phyloP scores from a whole-genome alignment of 177 flowering plant species.

The Vitis hybrid region DNA sequence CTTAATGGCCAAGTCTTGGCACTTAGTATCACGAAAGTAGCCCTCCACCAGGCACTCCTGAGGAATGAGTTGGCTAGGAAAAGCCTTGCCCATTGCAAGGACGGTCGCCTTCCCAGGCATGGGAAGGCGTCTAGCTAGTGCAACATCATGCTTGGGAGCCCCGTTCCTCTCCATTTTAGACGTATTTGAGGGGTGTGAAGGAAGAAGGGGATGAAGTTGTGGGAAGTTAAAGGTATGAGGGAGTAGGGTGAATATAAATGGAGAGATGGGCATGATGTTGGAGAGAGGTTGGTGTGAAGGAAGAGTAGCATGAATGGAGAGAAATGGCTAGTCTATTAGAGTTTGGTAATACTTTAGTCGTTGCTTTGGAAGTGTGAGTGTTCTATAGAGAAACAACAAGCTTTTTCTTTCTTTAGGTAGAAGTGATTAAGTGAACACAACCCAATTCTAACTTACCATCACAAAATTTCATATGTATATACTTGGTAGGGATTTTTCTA shows the following conservation, averaged over 20 bases:
- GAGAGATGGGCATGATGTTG: conserved; percentile 22
- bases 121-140: conserved; percentile 19
- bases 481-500: too few relatives aligned
- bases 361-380: conserved; percentile 17
- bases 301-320: conserved; percentile 30
- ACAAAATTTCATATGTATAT: too few relatives aligned
- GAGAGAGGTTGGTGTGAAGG: conserved; percentile 43
- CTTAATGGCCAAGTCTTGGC: conserved; percentile 50
- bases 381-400: neutral
- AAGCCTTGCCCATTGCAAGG: conserved; percentile 71
- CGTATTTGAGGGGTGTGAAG: conserved; percentile 15
- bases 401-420: conserved; percentile 5
- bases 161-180: conserved; percentile 24
- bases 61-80: conserved; percentile 56
- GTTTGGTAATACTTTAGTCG: conserved; percentile 17
- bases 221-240: neutral
- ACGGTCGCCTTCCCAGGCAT: conserved; percentile 67
- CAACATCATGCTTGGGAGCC: neutral
- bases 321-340: neutral
- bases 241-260: conserved; percentile 16
- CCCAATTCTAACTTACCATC: conserved; percentile 7
- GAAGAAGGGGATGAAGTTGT: neutral
- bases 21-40: conserved; percentile 63
- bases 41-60: conserved; percentile 74
- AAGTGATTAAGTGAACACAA: neutral